phyloP scores from a whole-genome alignment of 345 rosid genomes.

The Brassica napus region Da-Ae NC_063447.1:57059001-57059500 shows the following conservation, averaged over 20 bases:
- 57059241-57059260: neutral
- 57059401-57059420: neutral
- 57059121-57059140: neutral
- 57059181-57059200: neutral
- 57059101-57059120: neutral
- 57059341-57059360: neutral
- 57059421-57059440: neutral
- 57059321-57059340: neutral
- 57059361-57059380: neutral
- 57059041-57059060: slow-evolving; percentile 9
- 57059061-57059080: neutral
- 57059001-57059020: neutral
- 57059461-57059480: neutral
- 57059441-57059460: neutral
- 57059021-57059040: slow-evolving; percentile 25
- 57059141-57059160: neutral
- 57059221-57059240: neutral
- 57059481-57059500: neutral
- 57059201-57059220: neutral
- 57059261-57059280: slow-evolving; percentile 2
- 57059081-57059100: neutral
- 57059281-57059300: neutral
- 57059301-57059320: neutral
- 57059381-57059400: neutral
- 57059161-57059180: neutral